Evolutionary conservation across 176 grass and related monocot species (phyloP).

Genomic region (Panicum miliaceum): DNA sequence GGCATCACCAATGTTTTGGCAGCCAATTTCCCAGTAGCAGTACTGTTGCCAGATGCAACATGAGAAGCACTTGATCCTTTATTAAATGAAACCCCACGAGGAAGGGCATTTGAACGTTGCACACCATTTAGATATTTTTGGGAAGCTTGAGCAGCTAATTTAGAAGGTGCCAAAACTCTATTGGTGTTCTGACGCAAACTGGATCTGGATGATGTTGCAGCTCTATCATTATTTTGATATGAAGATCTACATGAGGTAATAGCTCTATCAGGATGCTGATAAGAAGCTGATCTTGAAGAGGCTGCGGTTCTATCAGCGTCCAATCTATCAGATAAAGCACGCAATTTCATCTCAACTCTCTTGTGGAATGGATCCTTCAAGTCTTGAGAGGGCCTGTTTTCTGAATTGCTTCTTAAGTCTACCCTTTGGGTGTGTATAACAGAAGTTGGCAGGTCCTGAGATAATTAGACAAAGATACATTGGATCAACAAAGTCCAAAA

Average conservation of each 20-base stretch:
- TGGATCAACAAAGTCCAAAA: conserved; percentile 18
- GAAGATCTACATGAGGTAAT: conserved; percentile 29
- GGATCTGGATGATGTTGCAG: conserved; percentile 38
- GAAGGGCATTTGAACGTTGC: neutral
- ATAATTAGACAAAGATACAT: conserved; percentile 30
- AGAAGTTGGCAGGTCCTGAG: conserved; percentile 47
- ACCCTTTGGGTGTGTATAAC: conserved; percentile 38
- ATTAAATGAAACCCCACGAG: conserved; percentile 15
- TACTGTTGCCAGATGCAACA: conserved; percentile 30
- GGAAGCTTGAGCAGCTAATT: conserved; percentile 41
- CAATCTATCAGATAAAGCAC: conserved; percentile 64
- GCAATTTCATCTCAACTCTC: conserved; percentile 64
- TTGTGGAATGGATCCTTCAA: conserved; percentile 55
- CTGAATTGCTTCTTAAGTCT: conserved; percentile 47
- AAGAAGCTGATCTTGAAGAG: conserved; percentile 38
- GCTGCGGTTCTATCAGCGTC: conserved; percentile 34
- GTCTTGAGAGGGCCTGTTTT: conserved; percentile 42
- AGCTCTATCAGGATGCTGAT: conserved; percentile 37
- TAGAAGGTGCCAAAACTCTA: conserved; percentile 22
- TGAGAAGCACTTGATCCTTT: conserved; percentile 31
- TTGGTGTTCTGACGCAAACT: conserved; percentile 15
- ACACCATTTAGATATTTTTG: conserved; percentile 23
- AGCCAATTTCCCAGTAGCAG: conserved; percentile 7
- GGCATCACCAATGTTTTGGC: conserved; percentile 23
- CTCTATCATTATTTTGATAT: conserved; percentile 36